Base-by-base conservation (phyloP, 257 asterid species). In the Ocimum tenuiflorum region DNA sequence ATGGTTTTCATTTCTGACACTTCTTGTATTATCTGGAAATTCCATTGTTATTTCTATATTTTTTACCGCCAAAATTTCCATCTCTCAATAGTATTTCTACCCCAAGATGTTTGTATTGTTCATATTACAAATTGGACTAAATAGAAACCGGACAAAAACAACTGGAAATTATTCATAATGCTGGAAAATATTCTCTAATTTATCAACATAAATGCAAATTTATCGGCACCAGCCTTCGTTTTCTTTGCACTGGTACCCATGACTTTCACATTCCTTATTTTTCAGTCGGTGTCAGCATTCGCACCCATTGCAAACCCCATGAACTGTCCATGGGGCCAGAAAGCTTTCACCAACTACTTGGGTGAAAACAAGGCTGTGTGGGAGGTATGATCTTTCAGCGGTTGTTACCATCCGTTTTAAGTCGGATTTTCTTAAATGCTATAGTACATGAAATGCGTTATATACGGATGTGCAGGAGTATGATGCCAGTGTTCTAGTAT, bases 241-340 rank as follows among this genome's bases (percentile, higher is more conserved):
- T 27, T 15, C 3, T 33, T 8, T 8, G 8, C 29, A 27, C 57
- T 45, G 31, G 24, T 18, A 65, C 27, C 50, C 10, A 35, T 42
- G 17, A 22, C 45, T 46, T 39, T 17, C 17, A 1, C 0, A 8
- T 36, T 56, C 41, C 63, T 50, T 29, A 1, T 56, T 62, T 29
- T 27, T n/a, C 83, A 94, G 99, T 88, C 99, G 1, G 99, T 90
- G 51, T 94, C 97, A 2, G 97, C 96, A 20, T 90, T 94, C 75
- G 78, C 99, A 7, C 99, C 99, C 66, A 73, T 94, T 64, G 81
- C 45, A 19, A 85, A 94, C 79, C 99, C 99, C 14, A 54, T 80
- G 14, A 86, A 85, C 66, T 94, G 96, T 68, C 95, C 96, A 2
- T 94, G 99, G 99, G 99, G 99, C 70, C 88, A 86, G 78, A 94